Evolutionary conservation across 352 stramenopile genomes (phyloP).

Genomic region (Aphanomyces astaci): DNA sequence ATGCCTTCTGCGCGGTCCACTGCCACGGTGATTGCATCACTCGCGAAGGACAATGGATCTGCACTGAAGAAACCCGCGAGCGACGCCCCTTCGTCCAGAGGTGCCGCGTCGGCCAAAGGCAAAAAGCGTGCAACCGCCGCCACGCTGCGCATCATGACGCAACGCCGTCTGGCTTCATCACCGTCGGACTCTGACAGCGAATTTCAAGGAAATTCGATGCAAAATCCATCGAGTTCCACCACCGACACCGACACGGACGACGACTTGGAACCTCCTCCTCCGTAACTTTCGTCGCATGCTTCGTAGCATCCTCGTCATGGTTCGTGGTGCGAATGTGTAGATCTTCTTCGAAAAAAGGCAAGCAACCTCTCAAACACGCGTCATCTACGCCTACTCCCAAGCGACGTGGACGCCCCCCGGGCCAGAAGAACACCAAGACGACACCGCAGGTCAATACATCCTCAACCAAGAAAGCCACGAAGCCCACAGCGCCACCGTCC

Average conservation of each 20-base stretch:
- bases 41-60: neutral
- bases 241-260: neutral
- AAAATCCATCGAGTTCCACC: neutral
- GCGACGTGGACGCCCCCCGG: neutral
- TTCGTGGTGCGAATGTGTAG: too few species aligned
- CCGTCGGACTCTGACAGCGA: neutral
- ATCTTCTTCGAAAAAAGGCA: too few species aligned
- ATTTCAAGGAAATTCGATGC: too few species aligned
- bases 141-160: neutral
- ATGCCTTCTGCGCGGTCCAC: constrained; percentile 1
- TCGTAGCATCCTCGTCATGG: neutral
- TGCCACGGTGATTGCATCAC: neutral
- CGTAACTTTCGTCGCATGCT: neutral
- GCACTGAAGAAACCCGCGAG: neutral
- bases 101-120: neutral
- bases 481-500: too few species aligned
- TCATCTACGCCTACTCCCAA: neutral
- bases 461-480: too few species aligned
- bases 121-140: neutral
- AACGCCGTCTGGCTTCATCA: neutral
- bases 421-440: neutral
- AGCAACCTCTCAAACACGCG: too few species aligned
- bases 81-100: neutral
- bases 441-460: too few species aligned
- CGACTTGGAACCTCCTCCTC: neutral